phyloP scores from a whole-genome alignment of 176 grass and related monocot genomes.

The Guadua angustifolia region DNA sequence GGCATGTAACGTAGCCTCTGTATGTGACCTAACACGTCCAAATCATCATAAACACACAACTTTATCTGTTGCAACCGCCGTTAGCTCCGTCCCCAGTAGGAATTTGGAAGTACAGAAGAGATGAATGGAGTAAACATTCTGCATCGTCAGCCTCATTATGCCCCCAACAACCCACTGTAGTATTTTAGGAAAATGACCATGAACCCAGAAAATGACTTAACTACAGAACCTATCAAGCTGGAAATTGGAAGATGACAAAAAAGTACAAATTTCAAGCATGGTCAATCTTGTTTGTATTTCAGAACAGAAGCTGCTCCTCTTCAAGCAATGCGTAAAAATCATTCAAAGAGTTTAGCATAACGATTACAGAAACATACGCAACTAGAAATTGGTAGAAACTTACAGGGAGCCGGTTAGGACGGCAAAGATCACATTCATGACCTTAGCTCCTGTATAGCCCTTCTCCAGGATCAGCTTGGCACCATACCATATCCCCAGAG shows the following conservation, averaged over 20 bases:
- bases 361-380: conserved; percentile 1
- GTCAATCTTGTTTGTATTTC: background rate
- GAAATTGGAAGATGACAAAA: background rate
- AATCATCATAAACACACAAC: conserved; percentile 46
- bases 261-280: background rate
- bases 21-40: conserved; percentile 29
- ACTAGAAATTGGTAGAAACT: conserved; percentile 40
- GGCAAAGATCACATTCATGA: conserved; percentile 99
- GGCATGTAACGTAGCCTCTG: conserved; percentile 11
- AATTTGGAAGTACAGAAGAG: conserved; percentile 23
- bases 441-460: conserved; percentile 80
- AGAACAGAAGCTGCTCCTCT: conserved; percentile 3
- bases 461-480: conserved; percentile 89
- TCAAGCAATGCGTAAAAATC: background rate
- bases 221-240: background rate
- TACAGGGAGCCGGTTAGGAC: conserved; percentile 98
- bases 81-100: background rate
- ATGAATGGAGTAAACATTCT: conserved; percentile 4
- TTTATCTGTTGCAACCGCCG: conserved; percentile 45
- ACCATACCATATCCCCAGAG: conserved; percentile 95
- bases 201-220: conserved; percentile 15
- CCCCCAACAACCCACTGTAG: conserved; percentile 17
- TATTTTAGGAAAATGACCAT: background rate
- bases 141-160: conserved; percentile 6
- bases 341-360: background rate